Conservation (phyloP, 176 grass and related monocot species). For the Ampelocalamus luodianensis region DNA sequence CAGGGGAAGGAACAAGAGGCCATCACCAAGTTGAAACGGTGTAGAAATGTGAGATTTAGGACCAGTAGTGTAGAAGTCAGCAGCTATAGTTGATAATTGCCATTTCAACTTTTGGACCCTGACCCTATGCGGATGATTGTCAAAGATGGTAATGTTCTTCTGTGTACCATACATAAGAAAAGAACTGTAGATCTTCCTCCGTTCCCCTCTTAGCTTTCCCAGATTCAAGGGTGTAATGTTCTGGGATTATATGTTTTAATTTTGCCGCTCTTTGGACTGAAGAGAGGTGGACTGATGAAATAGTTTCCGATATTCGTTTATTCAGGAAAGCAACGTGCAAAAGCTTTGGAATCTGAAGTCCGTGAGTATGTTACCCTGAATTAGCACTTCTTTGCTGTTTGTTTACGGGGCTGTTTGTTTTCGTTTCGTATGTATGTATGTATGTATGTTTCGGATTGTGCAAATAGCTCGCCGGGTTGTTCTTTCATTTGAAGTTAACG, state of each 20-base stretch:
- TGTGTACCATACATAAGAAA: conserved; percentile 63
- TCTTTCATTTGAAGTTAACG: background rate
- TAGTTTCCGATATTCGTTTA: conserved; percentile 47
- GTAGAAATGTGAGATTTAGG: conserved; percentile 77
- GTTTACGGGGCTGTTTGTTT: background rate
- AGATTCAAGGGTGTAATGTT: conserved; percentile 53
- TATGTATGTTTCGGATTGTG: background rate
- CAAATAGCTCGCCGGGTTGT: background rate
- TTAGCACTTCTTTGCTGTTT: background rate
- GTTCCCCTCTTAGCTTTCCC: conserved; percentile 39
- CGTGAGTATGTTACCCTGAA: background rate
- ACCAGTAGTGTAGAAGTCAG: conserved; percentile 50
- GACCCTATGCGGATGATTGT: conserved; percentile 46
- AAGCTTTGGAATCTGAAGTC: conserved; percentile 3
- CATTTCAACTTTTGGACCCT: conserved; percentile 53
- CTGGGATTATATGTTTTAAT: conserved; percentile 38
- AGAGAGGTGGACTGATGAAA: conserved; percentile 29
- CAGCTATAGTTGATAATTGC: conserved; percentile 63
- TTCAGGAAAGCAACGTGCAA: conserved; percentile 34
- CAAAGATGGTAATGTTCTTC: conserved; percentile 47
- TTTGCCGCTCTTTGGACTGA: conserved; percentile 42
- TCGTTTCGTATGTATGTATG: background rate
- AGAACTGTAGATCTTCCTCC: conserved; percentile 41
- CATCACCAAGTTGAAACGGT: conserved; percentile 70
- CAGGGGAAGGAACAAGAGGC: conserved; percentile 72